Base-by-base conservation (phyloP, 441 rosid genomes). In the Euphorbia celastroides region DNA sequence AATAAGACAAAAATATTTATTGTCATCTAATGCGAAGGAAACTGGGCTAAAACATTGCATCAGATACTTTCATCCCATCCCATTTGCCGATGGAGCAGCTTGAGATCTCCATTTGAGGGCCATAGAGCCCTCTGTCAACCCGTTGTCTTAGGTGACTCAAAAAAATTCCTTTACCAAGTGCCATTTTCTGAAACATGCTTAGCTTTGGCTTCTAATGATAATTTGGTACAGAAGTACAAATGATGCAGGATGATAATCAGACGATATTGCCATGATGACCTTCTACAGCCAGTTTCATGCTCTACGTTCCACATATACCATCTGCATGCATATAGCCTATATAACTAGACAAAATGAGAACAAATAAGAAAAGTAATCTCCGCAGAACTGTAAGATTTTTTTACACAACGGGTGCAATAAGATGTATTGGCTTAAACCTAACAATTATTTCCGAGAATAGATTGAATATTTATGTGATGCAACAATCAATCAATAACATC, bases 241-340 rank as follows among this genome's bases (percentile, higher is more conserved):
- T 52, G 60, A 23, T 64, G 44, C 70, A 83, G 97, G 85, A 89
- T 46, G 93, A 82, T 61, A 68, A 42, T 88, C 19, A 64, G n/a
- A 67, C 7, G 86, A 89, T 17, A 86, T 91, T 48, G 64, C 93
- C 31, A 85, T 86, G 88, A 83, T 90, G 87, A 90, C 62, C 88
- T 93, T 59, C 60, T 93, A 60, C 78, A 87, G 57, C 98, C 95
- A 27, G 65, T 77, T 44, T 62, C 84, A 2, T 64, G 77, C 27
- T 75, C 83, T 25, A 68, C 75, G 14, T 28, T 59, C 2, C 83
- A 83, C 50, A 57, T 88, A 57, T 84, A 89, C n/a, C 50, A 22
- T 28, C 32, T 87, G 38, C 79, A 78, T 42, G 70, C 92, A 11
- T 41, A 84, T 84, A 76, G 98, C 91, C 58, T 94, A 81, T 38